Conservation (phyloP, 75 land plant genomes). For the Picea glauca region DNA sequence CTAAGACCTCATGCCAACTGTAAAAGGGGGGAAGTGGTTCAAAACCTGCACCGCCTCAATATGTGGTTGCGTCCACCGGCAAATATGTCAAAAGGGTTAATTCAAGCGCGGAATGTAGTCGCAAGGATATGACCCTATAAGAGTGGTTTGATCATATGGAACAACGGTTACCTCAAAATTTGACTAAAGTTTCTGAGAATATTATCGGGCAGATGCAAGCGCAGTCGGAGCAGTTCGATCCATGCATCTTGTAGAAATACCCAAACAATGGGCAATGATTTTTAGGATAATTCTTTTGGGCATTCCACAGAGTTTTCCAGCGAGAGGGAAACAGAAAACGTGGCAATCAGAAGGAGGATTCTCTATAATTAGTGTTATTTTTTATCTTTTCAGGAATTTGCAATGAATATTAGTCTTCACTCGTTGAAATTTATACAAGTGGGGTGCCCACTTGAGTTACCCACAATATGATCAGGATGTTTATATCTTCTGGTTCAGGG, state of each 20-base stretch:
- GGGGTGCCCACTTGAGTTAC: no score
- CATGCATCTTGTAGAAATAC: not conserved
- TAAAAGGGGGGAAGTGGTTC: not conserved
- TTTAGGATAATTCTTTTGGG: no score
- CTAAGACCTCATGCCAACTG: not conserved
- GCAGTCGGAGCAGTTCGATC: conserved; percentile 20
- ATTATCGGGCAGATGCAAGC: conserved; percentile 25
- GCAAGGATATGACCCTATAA: conserved; percentile 29
- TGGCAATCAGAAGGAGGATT: no score
- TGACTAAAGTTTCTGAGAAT: conserved; percentile 21
- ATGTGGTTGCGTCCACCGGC: conserved; percentile 8
- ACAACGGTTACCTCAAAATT: conserved; percentile 25
- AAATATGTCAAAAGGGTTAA: not conserved
- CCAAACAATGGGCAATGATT: no score
- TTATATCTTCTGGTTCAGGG: no score
- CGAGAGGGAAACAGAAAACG: no score
- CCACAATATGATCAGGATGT: no score
- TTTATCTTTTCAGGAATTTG: not conserved
- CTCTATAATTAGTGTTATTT: not conserved
- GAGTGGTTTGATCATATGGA: conserved; percentile 48
- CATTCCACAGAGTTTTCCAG: no score
- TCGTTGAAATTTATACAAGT: no score
- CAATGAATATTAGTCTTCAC: no score
- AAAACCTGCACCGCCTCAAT: not conserved
- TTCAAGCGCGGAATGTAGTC: no score